A percentile compares a stretch with the other conserved stretches of the same genome.
phyloP scores from a whole-genome alignment of 169 alveolate species.

The Cryptosporidium ryanae region DNA sequence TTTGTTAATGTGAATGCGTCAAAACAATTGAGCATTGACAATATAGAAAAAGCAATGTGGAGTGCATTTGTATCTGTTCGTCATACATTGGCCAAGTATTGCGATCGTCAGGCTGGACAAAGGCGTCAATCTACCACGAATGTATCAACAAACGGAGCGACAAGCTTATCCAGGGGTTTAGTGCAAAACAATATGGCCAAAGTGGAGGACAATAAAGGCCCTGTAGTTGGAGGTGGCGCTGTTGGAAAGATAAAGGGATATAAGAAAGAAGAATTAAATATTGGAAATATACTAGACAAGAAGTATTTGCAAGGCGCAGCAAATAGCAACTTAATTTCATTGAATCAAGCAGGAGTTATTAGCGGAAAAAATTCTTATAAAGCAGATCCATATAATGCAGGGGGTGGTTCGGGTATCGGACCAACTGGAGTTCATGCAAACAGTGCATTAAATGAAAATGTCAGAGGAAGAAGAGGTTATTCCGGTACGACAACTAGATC shows the following conservation, averaged over 20 bases:
- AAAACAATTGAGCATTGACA: conserved; percentile 51
- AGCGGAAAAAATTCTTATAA: not conserved
- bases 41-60: conserved; percentile 73
- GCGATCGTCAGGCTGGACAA: conserved; percentile 75
- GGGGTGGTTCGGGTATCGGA: conserved; percentile 2
- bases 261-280: conserved; percentile 41
- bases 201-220: conserved; percentile 8
- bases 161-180: not conserved
- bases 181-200: not conserved
- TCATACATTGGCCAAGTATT: conserved; percentile 63
- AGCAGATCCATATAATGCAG: conserved; percentile 39
- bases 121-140: conserved; percentile 40
- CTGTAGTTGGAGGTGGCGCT: not conserved
- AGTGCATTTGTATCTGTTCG: conserved; percentile 74
- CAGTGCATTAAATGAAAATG: not conserved
- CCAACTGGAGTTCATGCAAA: not conserved
- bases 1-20: conserved; percentile 75
- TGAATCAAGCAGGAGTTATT: not conserved
- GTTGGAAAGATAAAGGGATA: conserved; percentile 7
- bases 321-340: conserved; percentile 12
- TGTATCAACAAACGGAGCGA: not conserved
- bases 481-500: conserved; percentile 54
- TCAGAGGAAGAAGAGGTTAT: conserved; percentile 49
- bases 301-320: conserved; percentile 12
- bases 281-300: not conserved